phyloP scores from a whole-genome alignment of 1,139 yeast species.

The Petasospora fabianii region DNA sequence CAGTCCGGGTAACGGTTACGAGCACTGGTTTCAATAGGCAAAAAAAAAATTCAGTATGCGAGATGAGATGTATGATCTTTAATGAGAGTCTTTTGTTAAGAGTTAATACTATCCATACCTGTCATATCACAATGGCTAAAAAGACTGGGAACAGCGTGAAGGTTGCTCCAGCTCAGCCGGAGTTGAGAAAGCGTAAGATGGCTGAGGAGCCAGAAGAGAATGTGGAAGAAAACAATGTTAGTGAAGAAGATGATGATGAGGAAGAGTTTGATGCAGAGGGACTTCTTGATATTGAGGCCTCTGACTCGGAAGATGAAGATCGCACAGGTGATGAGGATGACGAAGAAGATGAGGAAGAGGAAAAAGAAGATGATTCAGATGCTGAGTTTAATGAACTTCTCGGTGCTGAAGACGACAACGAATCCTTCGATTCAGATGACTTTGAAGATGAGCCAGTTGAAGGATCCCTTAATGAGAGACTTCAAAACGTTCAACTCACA shows the following conservation, averaged over 20 bases:
- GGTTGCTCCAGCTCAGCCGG: not conserved
- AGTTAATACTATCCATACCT: too few relatives aligned
- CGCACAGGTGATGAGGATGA: slow-evolving; percentile 50
- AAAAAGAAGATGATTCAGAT: slow-evolving; percentile 49
- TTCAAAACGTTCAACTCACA: slow-evolving; percentile 47
- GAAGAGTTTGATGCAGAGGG: slow-evolving; percentile 22
- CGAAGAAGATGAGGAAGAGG: slow-evolving; percentile 34
- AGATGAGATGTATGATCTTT: slow-evolving; percentile 5
- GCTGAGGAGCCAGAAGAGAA: slow-evolving; percentile 23
- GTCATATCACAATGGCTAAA: slow-evolving; percentile 13
- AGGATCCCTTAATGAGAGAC: slow-evolving; percentile 48
- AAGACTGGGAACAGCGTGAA: not conserved
- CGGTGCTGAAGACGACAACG: slow-evolving; percentile 44
- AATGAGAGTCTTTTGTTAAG: too few relatives aligned
- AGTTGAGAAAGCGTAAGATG: slow-evolving; percentile 31
- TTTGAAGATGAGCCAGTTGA: slow-evolving; percentile 51
- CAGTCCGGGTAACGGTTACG: slow-evolving; percentile 4
- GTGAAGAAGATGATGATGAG: slow-evolving; percentile 25
- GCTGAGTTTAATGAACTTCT: slow-evolving; percentile 57
- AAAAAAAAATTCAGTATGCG: not conserved
- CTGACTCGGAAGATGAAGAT: slow-evolving; percentile 20
- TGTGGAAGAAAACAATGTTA: slow-evolving; percentile 25
- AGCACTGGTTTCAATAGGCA: not conserved
- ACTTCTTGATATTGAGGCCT: slow-evolving; percentile 15
- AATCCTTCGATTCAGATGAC: slow-evolving; percentile 30